Evolutionary conservation across 306 rosid species (phyloP).

Genomic region (Dryas octopetala): DNA sequence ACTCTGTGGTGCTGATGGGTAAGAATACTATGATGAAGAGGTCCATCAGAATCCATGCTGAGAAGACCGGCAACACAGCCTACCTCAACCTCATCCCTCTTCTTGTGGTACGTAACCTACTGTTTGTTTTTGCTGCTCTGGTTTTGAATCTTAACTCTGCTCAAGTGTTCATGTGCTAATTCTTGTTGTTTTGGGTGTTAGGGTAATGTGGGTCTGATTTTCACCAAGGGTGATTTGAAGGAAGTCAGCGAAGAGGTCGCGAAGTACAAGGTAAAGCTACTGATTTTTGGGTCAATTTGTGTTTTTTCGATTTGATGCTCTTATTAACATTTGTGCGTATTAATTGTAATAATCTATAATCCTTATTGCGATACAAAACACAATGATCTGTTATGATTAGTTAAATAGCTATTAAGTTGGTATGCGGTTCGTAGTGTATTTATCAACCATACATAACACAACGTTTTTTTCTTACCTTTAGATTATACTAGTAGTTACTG

Average conservation of each 20-base stretch:
- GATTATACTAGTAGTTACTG: too few species aligned
- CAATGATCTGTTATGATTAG: not conserved
- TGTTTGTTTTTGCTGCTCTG: not conserved
- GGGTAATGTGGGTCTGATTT: slow-evolving; percentile 91
- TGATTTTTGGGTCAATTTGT: too few species aligned
- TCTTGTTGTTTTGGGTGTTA: not conserved
- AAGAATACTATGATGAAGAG: slow-evolving; percentile 99
- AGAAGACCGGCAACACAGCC: slow-evolving; percentile 62
- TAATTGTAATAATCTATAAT: not conserved
- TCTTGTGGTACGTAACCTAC: slow-evolving; percentile 46
- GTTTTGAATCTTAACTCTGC: not conserved
- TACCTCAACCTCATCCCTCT: slow-evolving; percentile 79
- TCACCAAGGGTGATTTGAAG: slow-evolving; percentile 92
- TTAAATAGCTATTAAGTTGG: not conserved
- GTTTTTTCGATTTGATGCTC: not conserved
- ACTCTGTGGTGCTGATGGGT: slow-evolving; percentile 85
- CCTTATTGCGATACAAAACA: not conserved
- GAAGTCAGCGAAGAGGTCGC: slow-evolving; percentile 94
- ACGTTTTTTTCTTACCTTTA: too few species aligned
- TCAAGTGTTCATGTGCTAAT: not conserved
- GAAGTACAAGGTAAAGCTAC: slow-evolving; percentile 69
- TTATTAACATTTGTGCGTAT: not conserved
- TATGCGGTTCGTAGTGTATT: not conserved
- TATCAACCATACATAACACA: not conserved
- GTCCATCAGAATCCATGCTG: slow-evolving; percentile 60